A percentile compares a stretch with the other conserved stretches of the same genome.
phyloP scores from a whole-genome alignment of 805 yeast genomes.

The Tetrapisispora pingtungensis region DNA sequence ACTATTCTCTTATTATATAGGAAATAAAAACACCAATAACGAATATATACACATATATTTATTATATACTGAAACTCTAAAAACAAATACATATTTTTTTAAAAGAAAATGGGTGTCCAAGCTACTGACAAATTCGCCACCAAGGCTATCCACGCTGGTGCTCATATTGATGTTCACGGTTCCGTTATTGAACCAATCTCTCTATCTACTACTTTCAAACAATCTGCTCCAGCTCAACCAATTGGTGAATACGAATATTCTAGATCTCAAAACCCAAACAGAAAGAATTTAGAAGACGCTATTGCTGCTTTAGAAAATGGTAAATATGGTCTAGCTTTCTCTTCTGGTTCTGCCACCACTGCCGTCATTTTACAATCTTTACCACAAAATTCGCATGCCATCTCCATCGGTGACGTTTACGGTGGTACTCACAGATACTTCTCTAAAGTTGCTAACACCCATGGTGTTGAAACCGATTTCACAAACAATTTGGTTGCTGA shows the following conservation, averaged over 20 bases:
- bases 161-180: conserved; percentile 66
- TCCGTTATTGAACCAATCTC: conserved; percentile 83
- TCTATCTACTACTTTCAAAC: conserved; percentile 77
- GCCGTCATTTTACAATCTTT: conserved; percentile 66
- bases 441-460: conserved; percentile 73
- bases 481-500: conserved; percentile 55
- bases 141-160: conserved; percentile 76
- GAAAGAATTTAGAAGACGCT: conserved; percentile 69
- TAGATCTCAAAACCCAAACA: conserved; percentile 78
- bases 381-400: conserved; percentile 61
- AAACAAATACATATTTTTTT: not conserved
- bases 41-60: too few species aligned
- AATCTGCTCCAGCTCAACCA: conserved; percentile 65
- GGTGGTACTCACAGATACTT: conserved; percentile 90
- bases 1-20: too few species aligned
- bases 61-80: not conserved
- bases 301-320: conserved; percentile 74
- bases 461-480: conserved; percentile 62
- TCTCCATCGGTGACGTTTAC: conserved; percentile 77
- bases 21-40: too few species aligned
- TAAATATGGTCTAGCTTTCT: conserved; percentile 62
- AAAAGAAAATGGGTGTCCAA: conserved; percentile 1
- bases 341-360: conserved; percentile 82
- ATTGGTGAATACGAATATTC: conserved; percentile 76
- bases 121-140: conserved; percentile 51